These are phyloP conservation scores for Adiantum capillusveneris DNA, from an alignment of 75 land plant species.

Conservation along the genomic window DNA sequence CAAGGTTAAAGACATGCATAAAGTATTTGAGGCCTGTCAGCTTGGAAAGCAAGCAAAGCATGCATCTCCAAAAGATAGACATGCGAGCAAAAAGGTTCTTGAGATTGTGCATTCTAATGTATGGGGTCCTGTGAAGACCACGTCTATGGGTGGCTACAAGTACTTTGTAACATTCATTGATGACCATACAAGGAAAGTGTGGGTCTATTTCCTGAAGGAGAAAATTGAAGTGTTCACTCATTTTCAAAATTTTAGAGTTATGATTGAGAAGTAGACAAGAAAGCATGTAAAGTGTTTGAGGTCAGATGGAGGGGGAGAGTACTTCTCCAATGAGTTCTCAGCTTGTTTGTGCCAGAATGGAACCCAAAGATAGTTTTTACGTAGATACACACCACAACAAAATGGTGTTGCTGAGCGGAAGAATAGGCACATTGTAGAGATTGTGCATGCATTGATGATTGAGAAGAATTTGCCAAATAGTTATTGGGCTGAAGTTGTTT, in stretches of 20 bases:
- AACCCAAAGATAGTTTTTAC: background rate
- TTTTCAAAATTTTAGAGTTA: too few relatives aligned
- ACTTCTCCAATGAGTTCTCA: too few relatives aligned
- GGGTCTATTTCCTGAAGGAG: too few relatives aligned
- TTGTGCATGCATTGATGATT: constrained; percentile 5
- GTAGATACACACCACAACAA: too few relatives aligned
- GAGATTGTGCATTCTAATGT: too few relatives aligned
- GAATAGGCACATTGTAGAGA: constrained; percentile 22
- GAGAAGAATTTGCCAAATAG: constrained; percentile 12
- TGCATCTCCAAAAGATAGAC: background rate
- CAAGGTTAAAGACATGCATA: background rate
- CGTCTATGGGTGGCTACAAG: background rate
- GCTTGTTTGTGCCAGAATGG: background rate
- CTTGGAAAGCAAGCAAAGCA: background rate
- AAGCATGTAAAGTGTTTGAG: too few relatives aligned
- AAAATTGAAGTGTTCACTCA: too few relatives aligned
- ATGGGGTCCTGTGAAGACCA: too few relatives aligned
- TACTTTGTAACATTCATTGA: background rate
- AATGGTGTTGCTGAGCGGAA: too few relatives aligned
- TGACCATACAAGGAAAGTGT: too few relatives aligned
- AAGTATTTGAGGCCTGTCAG: background rate
- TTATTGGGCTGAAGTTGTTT: constrained; percentile 19
- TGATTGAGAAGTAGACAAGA: too few relatives aligned
- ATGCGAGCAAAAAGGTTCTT: background rate
- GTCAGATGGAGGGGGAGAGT: too few relatives aligned